These are phyloP conservation scores for Coniochaeta sp. DNA, from an alignment of 2,329 filamentous ascomycete species.

Conservation along the genomic window DNA sequence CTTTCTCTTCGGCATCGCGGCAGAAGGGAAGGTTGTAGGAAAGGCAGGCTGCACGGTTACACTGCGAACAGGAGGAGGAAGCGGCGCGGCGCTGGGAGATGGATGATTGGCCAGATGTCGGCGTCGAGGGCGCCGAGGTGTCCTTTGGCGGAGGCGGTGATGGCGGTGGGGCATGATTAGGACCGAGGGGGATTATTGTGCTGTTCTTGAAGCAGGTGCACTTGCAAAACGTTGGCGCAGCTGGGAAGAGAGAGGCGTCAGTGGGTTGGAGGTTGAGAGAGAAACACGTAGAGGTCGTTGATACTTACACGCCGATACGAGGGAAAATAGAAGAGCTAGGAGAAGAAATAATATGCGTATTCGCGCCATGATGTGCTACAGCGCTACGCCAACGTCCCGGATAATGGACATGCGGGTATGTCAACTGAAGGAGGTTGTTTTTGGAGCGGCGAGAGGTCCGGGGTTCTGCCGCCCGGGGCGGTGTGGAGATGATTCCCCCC, in stretches of 20 bases:
- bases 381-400: background rate
- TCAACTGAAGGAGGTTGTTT: background rate
- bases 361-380: slow-evolving; percentile 26
- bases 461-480: background rate
- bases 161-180: slow-evolving; percentile 23
- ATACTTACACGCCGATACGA: slow-evolving; percentile 15
- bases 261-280: background rate
- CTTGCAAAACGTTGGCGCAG: slow-evolving; percentile 59
- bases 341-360: slow-evolving; percentile 27
- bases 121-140: slow-evolving; percentile 9
- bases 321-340: slow-evolving; percentile 24
- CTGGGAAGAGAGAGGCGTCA: slow-evolving; percentile 14
- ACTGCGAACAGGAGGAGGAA: slow-evolving; percentile 48
- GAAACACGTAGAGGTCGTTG: background rate
- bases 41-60: slow-evolving; percentile 59
- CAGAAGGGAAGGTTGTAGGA: slow-evolving; percentile 54
- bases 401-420: background rate
- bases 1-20: slow-evolving; percentile 52
- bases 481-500: background rate
- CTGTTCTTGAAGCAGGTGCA: slow-evolving; percentile 64
- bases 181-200: slow-evolving; percentile 57
- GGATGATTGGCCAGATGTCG: slow-evolving; percentile 7
- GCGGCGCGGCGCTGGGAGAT: slow-evolving; percentile 20
- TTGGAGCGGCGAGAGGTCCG: background rate
- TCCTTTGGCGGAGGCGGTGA: slow-evolving; percentile 4